Conservation (phyloP, 306 rosid genomes). For the Acmispon strigosus region DNA sequence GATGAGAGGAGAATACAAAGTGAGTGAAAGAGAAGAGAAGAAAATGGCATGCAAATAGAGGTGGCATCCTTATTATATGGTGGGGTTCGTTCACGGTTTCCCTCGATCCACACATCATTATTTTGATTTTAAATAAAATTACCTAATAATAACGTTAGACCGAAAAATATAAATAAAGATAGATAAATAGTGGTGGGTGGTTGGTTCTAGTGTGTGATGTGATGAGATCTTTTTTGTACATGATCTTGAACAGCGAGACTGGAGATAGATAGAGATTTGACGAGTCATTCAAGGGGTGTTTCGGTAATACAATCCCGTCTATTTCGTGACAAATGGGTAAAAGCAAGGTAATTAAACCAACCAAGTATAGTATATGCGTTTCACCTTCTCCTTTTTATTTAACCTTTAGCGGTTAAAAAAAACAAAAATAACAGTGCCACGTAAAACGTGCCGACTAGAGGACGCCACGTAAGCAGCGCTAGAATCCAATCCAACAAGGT, state of each 20-base stretch:
- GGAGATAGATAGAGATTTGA: constrained; percentile 1
- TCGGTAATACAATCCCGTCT: not conserved
- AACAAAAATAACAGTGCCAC: constrained; percentile 22
- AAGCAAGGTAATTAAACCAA: too few species aligned
- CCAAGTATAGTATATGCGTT: not conserved
- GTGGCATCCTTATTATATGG: constrained; percentile 43
- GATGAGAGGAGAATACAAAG: not conserved
- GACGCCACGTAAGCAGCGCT: constrained; percentile 38
- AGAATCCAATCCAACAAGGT: constrained; percentile 17
- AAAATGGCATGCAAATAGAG: constrained; percentile 47
- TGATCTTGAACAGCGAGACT: too few species aligned
- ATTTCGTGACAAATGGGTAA: not conserved
- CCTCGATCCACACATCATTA: constrained; percentile 26
- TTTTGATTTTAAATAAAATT: not conserved
- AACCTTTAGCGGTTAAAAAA: not conserved
- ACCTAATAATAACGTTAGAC: not conserved
- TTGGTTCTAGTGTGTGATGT: not conserved
- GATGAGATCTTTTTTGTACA: constrained; percentile 25
- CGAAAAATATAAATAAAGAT: not conserved
- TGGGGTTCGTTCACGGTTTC: constrained; percentile 64
- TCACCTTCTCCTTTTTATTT: not conserved
- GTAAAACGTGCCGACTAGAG: constrained; percentile 24
- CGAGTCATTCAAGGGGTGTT: not conserved
- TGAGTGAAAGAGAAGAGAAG: not conserved
- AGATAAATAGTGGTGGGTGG: not conserved